Evolutionary conservation across 352 stramenopile species (phyloP).

Genomic region (Pythium brassicae): DNA sequence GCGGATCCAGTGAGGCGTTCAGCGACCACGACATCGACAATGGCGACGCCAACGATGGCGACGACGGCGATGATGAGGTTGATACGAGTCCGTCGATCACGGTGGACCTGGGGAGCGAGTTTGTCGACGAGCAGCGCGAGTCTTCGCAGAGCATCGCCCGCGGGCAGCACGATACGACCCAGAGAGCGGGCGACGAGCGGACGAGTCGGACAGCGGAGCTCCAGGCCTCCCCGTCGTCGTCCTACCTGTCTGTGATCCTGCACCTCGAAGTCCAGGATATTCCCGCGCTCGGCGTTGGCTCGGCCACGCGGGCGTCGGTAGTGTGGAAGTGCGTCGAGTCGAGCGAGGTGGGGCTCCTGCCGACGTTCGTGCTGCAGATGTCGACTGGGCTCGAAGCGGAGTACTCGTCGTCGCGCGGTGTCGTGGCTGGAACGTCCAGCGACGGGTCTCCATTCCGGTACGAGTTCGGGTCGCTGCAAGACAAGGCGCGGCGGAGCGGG

Average conservation of each 20-base stretch:
- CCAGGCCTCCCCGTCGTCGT: not conserved
- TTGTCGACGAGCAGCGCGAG: no score
- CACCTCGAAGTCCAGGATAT: conserved; percentile 40
- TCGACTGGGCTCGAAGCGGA: conserved; percentile 28
- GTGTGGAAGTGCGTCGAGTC: no score
- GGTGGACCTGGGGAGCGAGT: no score
- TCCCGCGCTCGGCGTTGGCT: conserved; percentile 27
- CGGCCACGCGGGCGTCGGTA: no score
- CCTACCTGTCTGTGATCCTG: conserved; percentile 34
- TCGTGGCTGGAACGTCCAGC: conserved; percentile 18
- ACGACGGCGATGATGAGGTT: no score
- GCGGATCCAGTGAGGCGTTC: conserved; percentile 7
- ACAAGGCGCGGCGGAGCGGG: not conserved
- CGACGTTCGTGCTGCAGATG: conserved; percentile 33
- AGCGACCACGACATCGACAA: no score
- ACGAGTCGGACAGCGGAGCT: no score
- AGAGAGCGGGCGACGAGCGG: no score
- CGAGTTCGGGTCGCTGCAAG: conserved; percentile 9
- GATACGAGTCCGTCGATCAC: no score
- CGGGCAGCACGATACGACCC: no score
- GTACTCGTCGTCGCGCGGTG: conserved; percentile 27
- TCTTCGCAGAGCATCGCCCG: no score
- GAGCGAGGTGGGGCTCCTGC: conserved; percentile 30
- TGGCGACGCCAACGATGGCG: no score
- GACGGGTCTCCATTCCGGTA: conserved; percentile 24